Percentiles rank a stretch among this genome's conserved stretches.
These are phyloP conservation scores for Alternaria hordeiaustralica DNA, from an alignment of 2,329 filamentous ascomycete species.

Conservation along the genomic window DNA sequence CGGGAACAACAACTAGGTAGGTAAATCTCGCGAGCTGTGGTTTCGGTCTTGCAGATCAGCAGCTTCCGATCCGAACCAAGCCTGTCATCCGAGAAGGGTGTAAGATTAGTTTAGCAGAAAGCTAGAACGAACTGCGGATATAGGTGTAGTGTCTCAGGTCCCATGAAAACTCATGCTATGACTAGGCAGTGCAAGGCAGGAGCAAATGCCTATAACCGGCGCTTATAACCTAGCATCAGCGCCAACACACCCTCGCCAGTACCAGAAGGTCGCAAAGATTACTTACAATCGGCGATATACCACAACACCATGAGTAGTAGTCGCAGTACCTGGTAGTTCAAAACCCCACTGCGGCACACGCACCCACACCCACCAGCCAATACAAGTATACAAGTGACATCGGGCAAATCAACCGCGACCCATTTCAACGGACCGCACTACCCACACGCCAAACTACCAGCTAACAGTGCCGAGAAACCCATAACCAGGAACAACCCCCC, in stretches of 20 bases:
- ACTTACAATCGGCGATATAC: background rate
- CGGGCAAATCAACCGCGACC: background rate
- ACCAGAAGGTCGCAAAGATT: background rate
- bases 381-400: background rate
- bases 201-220: background rate
- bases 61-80: background rate
- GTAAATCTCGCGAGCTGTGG: background rate
- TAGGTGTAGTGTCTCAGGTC: background rate
- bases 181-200: background rate
- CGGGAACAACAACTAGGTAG: background rate
- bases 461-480: background rate
- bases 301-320: background rate
- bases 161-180: background rate
- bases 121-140: background rate
- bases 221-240: background rate
- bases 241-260: background rate
- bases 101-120: background rate
- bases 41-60: background rate
- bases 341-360: background rate
- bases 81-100: background rate
- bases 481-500: background rate
- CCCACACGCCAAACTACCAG: background rate
- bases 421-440: background rate
- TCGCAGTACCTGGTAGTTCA: background rate
- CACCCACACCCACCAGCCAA: background rate